These are phyloP conservation scores for Prorocentrum cordatum DNA, from an alignment of 169 alveolate species.

Conservation along the genomic window DNA sequence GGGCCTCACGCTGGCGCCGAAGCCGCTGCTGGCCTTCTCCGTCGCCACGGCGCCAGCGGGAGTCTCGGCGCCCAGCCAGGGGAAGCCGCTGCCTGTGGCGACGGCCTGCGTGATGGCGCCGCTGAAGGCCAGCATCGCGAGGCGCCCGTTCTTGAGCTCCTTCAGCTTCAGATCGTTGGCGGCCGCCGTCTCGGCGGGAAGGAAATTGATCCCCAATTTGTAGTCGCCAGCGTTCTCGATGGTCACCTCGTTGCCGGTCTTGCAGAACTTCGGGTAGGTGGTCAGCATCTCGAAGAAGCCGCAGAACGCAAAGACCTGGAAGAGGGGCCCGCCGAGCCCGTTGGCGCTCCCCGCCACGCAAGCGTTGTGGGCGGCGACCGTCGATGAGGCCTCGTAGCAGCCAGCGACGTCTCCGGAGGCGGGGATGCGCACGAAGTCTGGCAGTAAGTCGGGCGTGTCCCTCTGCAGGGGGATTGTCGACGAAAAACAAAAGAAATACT, in stretches of 20 bases:
- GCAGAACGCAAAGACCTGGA: conserved; percentile 40
- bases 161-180: conserved; percentile 58
- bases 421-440: too few species aligned
- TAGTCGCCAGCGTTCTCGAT: conserved; percentile 60
- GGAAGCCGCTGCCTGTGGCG: conserved; percentile 51
- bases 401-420: too few species aligned
- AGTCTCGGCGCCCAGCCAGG: conserved; percentile 43
- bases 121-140: conserved; percentile 63
- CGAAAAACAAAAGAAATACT: too few species aligned
- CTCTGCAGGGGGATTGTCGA: too few species aligned
- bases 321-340: too few species aligned
- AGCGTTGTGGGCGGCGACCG: too few species aligned
- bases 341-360: too few species aligned
- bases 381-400: too few species aligned
- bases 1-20: not conserved
- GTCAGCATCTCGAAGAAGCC: conserved; percentile 32
- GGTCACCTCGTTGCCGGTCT: too few species aligned
- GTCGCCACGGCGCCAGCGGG: too few species aligned
- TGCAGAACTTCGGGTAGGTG: conserved; percentile 13
- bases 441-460: too few species aligned
- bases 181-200: conserved; percentile 8
- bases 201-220: conserved; percentile 28
- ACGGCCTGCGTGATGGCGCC: conserved; percentile 63
- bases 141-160: conserved; percentile 59
- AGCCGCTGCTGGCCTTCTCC: not conserved